Base-by-base conservation (phyloP, 2,329 filamentous ascomycete species). In the Penicillium thymicola region DNA sequence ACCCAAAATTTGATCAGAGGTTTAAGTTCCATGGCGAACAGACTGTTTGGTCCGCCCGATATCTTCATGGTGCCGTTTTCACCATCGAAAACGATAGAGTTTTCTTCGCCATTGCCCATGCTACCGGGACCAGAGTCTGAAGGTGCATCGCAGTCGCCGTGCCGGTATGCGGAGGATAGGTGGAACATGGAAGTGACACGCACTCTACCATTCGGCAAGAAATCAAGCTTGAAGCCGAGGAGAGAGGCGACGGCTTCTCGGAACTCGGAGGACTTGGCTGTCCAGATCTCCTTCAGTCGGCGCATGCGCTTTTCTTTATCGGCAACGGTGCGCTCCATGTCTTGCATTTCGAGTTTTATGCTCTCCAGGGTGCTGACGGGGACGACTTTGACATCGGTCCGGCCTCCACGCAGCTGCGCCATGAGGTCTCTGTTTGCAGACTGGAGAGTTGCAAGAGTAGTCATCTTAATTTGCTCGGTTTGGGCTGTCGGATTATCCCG, bases 41-140 rank as follows among this genome's bases (percentile, higher is more conserved):
- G 82, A 70, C 90, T 95, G 69, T 89, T 84, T 1, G 92, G 90
- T 0, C 94, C 94, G 1, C 94, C 94, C 34, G 88, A 90, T 55
- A 99, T 89, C 81, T 99, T 99, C 94, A 99, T 99, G 1, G 92
- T 97, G 8, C 93, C 94, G 56, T 89, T 87, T 76, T 97, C 92
- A 50, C 92, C 92, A 74, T 96, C 92, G 72, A 97, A 97, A 0
- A 96, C 85, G 44, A 86, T 86, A 5, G 78, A 82, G 59, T 85
- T 84, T 61, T 81, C 80, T 58, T 80, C 78, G 5, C 75, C 76
- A 30, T 76, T 74, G 41, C 75, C 74, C 76, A 76, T 76, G 59
- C 73, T 76, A 5, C 74, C 76, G 1, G 72, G 69, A 1, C 74
- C 75, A 8, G 71, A 67, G 71, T 90, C 85, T 68, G 89, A 86